Conservation (phyloP, 2,329 filamentous ascomycete genomes). For the Aspergillus awamori region DNA sequence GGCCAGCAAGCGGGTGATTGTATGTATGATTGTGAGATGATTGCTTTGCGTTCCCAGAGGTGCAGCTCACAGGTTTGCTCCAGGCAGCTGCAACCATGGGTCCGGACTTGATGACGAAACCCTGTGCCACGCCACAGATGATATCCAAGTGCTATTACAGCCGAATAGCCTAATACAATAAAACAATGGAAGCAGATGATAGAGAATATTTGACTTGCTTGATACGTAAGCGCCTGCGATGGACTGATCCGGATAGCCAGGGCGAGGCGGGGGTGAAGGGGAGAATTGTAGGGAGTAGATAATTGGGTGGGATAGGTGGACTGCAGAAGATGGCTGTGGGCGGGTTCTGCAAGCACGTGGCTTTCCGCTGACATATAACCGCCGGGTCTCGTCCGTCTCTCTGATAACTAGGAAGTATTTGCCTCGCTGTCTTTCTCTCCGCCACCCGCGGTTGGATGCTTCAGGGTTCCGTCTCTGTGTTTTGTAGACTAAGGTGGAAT, state of each 20-base stretch:
- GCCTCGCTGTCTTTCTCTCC: not conserved
- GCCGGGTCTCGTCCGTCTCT: not conserved
- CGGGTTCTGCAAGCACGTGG: constrained; percentile 4
- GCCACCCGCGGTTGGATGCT: not conserved
- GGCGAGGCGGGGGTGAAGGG: not conserved
- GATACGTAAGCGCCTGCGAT: not conserved
- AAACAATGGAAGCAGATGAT: constrained; percentile 1
- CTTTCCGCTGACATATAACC: constrained; percentile 5
- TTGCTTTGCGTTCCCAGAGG: constrained; percentile 17
- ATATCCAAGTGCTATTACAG: constrained; percentile 4
- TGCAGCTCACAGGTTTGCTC: not conserved
- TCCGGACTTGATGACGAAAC: constrained; percentile 15
- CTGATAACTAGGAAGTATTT: not conserved
- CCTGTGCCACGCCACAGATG: constrained; percentile 4
- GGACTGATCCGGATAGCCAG: not conserved
- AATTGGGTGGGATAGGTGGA: not conserved
- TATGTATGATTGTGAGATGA: constrained; percentile 28
- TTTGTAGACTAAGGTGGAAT: not conserved
- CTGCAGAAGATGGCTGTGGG: no score
- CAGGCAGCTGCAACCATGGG: not conserved
- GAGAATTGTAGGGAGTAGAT: not conserved
- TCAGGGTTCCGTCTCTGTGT: not conserved
- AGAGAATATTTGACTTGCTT: not conserved
- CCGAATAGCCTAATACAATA: constrained; percentile 8
- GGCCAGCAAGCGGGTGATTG: constrained; percentile 34